These are phyloP conservation scores for Coprinopsis strossmayeri DNA, from an alignment of 768 basidiomycete genomes.

Conservation along the genomic window DNA sequence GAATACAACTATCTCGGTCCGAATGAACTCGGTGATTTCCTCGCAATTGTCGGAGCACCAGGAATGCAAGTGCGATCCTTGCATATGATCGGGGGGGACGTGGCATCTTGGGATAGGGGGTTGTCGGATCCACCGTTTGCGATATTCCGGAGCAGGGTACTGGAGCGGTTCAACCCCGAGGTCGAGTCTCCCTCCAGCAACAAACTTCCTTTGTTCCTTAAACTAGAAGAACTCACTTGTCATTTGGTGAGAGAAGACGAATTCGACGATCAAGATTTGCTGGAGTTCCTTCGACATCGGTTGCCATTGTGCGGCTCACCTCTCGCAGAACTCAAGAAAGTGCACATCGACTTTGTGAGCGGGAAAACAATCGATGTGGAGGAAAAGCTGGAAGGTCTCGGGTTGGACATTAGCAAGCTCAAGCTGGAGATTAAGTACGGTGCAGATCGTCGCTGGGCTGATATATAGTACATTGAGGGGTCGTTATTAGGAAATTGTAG, in stretches of 20 bases:
- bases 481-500: too few relatives aligned
- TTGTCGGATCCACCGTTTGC: background rate
- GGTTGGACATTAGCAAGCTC: background rate
- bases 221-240: background rate
- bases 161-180: background rate
- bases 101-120: background rate
- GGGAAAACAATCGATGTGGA: background rate
- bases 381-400: background rate
- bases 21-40: background rate
- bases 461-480: background rate
- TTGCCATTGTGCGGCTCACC: background rate
- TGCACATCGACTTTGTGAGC: background rate
- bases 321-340: background rate
- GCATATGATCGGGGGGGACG: background rate
- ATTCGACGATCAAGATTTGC: background rate
- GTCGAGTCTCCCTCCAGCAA: background rate
- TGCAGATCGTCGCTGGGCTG: background rate
- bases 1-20: background rate
- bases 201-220: background rate
- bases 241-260: background rate
- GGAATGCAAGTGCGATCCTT: background rate
- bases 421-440: background rate
- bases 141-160: background rate
- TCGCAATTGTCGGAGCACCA: background rate
- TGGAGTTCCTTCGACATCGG: background rate